Conservation (phyloP, 495 filamentous ascomycete genomes). For the Glonium stellatum region DNA sequence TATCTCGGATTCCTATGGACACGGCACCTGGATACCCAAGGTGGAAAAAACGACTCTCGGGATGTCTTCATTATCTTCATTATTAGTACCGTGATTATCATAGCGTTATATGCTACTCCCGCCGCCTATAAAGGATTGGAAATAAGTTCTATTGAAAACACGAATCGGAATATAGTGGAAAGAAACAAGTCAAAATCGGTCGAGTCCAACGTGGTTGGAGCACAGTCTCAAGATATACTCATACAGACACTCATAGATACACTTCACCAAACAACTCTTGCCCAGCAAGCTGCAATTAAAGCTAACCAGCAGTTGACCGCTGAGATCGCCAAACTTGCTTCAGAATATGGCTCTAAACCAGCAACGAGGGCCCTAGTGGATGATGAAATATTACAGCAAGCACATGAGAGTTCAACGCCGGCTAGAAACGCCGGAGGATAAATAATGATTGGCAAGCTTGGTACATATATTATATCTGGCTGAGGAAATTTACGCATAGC, state of each 20-base stretch:
- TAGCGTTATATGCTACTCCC: not conserved
- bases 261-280: not conserved
- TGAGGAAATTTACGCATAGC: too few relatives aligned
- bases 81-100: not conserved
- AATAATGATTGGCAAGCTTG: too few relatives aligned
- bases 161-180: not conserved
- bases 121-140: not conserved
- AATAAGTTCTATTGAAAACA: not conserved
- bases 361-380: too few relatives aligned
- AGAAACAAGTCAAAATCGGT: not conserved
- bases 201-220: not conserved
- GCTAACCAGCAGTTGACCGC: not conserved
- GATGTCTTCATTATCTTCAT: not conserved
- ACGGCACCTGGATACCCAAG: not conserved
- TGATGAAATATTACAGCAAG: too few relatives aligned
- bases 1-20: conserved; percentile 12
- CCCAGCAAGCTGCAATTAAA: not conserved
- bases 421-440: too few relatives aligned
- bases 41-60: not conserved
- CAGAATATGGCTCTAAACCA: too few relatives aligned
- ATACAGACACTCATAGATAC: not conserved
- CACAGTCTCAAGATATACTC: not conserved
- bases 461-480: too few relatives aligned
- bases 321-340: not conserved
- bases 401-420: too few relatives aligned